Evolutionary conservation across 495 filamentous ascomycete species (phyloP).

Genomic region (Penicillium soppii): DNA sequence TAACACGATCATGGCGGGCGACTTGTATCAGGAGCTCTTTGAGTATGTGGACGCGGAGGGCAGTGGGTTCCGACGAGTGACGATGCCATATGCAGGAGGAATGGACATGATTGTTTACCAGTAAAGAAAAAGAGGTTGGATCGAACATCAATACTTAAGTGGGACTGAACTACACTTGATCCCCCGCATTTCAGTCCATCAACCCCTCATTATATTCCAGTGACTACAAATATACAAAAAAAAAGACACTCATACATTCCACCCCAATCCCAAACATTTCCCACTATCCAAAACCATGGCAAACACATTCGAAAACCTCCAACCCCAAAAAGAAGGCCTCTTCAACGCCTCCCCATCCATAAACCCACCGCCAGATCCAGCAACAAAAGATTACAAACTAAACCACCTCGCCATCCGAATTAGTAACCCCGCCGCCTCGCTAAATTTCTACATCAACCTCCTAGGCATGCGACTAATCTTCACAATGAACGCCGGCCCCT

Average conservation of each 20-base stretch:
- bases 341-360: conserved; percentile 30
- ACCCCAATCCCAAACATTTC: not conserved
- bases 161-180: not conserved
- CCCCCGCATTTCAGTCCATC: not conserved
- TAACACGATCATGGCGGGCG: conserved; percentile 37
- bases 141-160: too few species aligned
- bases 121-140: conserved; percentile 1
- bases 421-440: conserved; percentile 34
- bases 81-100: conserved; percentile 21
- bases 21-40: conserved; percentile 39
- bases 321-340: conserved; percentile 20
- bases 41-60: conserved; percentile 23
- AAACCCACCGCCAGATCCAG: conserved; percentile 24
- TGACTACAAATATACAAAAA: too few species aligned
- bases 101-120: conserved; percentile 26
- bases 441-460: conserved; percentile 46
- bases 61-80: conserved; percentile 18
- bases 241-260: too few species aligned
- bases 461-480: conserved; percentile 51
- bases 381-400: conserved; percentile 41
- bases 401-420: conserved; percentile 49
- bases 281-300: not conserved
- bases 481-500: conserved; percentile 44
- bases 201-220: conserved; percentile 1
- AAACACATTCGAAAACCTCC: conserved; percentile 11